These are phyloP conservation scores for Tuber melanosporum DNA, from an alignment of 495 filamentous ascomycete genomes.

Conservation along the genomic window DNA sequence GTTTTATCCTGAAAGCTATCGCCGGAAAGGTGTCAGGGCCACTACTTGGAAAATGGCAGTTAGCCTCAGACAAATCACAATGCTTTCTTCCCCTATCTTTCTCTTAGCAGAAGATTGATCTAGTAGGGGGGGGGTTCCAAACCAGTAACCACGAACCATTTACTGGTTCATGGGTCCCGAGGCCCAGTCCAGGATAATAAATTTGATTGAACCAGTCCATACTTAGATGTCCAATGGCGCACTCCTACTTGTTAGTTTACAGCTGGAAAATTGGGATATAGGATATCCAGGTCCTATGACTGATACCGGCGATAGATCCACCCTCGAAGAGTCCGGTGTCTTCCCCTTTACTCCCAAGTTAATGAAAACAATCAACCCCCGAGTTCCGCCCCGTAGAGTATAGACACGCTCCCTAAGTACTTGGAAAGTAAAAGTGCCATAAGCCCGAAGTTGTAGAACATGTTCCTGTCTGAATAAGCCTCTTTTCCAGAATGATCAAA, in stretches of 20 bases:
- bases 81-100: background rate
- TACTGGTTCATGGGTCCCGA: background rate
- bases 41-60: background rate
- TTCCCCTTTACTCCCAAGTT: background rate
- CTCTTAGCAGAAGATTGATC: background rate
- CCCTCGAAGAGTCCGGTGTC: background rate
- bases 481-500: background rate
- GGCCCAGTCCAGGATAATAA: background rate
- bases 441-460: background rate
- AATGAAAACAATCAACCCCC: background rate
- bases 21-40: background rate
- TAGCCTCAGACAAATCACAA: background rate
- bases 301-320: background rate
- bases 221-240: background rate
- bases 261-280: background rate
- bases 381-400: background rate
- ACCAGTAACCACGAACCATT: background rate
- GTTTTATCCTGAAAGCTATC: background rate
- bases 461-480: background rate
- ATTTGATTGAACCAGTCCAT: background rate
- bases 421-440: background rate
- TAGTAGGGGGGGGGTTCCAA: background rate
- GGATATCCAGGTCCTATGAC: background rate
- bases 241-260: background rate
- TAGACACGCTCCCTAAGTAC: background rate